These are phyloP conservation scores for Coemansia sp. DNA, from an alignment of 192 early-diverging fungal genomes.

Conservation along the genomic window DNA sequence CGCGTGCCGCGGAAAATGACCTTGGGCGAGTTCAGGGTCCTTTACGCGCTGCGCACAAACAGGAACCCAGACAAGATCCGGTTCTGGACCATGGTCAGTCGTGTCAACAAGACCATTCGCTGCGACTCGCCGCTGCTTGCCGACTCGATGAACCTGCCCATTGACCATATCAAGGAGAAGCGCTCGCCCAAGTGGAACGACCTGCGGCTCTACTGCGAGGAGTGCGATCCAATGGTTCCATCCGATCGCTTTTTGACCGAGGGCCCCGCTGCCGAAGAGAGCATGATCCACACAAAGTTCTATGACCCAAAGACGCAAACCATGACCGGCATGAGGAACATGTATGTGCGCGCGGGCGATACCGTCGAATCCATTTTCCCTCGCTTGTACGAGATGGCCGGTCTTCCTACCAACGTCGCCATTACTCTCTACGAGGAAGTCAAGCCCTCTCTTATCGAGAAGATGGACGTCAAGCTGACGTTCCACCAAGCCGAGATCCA, in stretches of 20 bases:
- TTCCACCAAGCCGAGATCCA: slow-evolving; percentile 80
- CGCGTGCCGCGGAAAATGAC: slow-evolving; percentile 38
- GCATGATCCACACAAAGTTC: slow-evolving; percentile 82
- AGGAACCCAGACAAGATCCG: slow-evolving; percentile 59
- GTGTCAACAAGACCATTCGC: slow-evolving; percentile 89
- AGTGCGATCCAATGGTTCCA: slow-evolving; percentile 5
- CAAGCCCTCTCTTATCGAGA: slow-evolving; percentile 89
- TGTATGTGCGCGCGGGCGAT: slow-evolving; percentile 53
- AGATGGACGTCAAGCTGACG: slow-evolving; percentile 60
- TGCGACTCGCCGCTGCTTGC: slow-evolving; percentile 63
- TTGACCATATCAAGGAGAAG: slow-evolving; percentile 37
- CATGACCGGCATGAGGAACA: slow-evolving; percentile 61
- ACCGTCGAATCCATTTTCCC: slow-evolving; percentile 65
- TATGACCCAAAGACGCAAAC: slow-evolving; percentile 64
- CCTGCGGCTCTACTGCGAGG: slow-evolving; percentile 57
- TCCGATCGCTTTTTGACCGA: slow-evolving; percentile 18
- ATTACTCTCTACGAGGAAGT: slow-evolving; percentile 83
- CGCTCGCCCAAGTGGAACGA: slow-evolving; percentile 36
- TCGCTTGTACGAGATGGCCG: slow-evolving; percentile 54
- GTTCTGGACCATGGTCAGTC: slow-evolving; percentile 81
- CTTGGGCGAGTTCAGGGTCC: slow-evolving; percentile 52
- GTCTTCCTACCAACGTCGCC: slow-evolving; percentile 56
- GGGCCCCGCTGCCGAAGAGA: slow-evolving; percentile 5
- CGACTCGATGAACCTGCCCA: slow-evolving; percentile 19
- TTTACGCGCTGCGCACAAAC: slow-evolving; percentile 50